A percentile compares a stretch with the other conserved stretches of the same genome.
These are phyloP conservation scores for Pugionium cornutum DNA, from an alignment of 345 rosid species.

Conservation along the genomic window DNA sequence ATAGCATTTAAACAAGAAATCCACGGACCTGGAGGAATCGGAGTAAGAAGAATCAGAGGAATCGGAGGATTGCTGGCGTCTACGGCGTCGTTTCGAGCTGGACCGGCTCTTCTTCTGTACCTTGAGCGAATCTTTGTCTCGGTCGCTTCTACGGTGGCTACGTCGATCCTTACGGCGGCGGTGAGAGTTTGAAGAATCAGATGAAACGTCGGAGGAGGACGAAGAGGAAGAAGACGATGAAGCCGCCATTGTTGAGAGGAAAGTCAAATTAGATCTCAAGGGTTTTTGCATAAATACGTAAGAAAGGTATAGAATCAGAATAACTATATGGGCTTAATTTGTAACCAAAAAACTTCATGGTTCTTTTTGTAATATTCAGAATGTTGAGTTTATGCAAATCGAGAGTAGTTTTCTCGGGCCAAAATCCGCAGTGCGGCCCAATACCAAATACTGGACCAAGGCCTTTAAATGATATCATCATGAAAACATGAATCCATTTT, in stretches of 20 bases:
- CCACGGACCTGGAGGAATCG: slow-evolving; percentile 59
- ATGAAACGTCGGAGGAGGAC: slow-evolving; percentile 48
- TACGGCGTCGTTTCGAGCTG: slow-evolving; percentile 61
- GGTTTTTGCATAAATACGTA: slow-evolving; percentile 23
- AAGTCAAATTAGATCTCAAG: slow-evolving; percentile 24
- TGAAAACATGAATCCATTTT: too few relatives aligned
- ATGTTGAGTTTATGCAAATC: slow-evolving; percentile 5
- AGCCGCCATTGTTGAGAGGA: slow-evolving; percentile 61
- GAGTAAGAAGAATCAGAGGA: slow-evolving; percentile 55
- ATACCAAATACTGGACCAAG: too few relatives aligned
- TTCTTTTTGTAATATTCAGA: not conserved
- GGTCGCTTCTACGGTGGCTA: slow-evolving; percentile 43
- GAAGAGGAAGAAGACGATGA: slow-evolving; percentile 54
- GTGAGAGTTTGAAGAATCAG: slow-evolving; percentile 54
- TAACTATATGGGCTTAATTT: not conserved
- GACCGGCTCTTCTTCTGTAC: slow-evolving; percentile 67
- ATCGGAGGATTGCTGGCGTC: slow-evolving; percentile 49
- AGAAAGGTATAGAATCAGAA: not conserved
- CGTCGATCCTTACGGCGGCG: slow-evolving; percentile 57
- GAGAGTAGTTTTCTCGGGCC: too few relatives aligned
- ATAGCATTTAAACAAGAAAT: not conserved
- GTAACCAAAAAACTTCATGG: not conserved
- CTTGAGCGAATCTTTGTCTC: slow-evolving; percentile 62
- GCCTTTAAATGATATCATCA: too few relatives aligned
- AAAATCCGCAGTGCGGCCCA: too few relatives aligned